Evolutionary conservation across 306 rosid species (phyloP).

Genomic region (apple (Malus domestica)): DNA sequence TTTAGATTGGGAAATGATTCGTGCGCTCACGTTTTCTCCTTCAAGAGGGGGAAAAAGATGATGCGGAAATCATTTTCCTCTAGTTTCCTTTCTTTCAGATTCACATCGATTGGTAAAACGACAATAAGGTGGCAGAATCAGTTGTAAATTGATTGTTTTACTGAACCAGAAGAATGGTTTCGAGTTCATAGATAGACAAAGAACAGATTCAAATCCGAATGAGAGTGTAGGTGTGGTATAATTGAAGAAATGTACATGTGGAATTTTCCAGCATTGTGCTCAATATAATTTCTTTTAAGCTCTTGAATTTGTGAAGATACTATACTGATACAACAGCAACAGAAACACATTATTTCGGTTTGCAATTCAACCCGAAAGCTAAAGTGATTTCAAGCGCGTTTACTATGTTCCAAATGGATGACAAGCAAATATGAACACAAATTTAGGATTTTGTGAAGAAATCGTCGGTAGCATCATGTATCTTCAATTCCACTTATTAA

Average conservation of each 20-base stretch:
- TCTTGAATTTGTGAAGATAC: background rate
- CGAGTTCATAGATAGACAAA: constrained; percentile 4
- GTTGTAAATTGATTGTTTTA: constrained; percentile 38
- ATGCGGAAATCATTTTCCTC: too few relatives aligned
- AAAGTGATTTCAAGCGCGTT: background rate
- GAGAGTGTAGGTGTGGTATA: constrained; percentile 10
- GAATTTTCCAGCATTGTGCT: constrained; percentile 4
- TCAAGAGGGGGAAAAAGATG: too few relatives aligned
- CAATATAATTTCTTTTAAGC: too few relatives aligned
- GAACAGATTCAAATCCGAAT: constrained; percentile 12
- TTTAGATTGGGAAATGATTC: background rate
- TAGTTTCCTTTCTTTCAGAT: constrained; percentile 13
- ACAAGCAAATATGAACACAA: background rate
- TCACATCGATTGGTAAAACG: constrained; percentile 10
- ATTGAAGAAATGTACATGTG: constrained; percentile 14
- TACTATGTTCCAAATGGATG: background rate
- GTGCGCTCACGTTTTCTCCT: too few relatives aligned
- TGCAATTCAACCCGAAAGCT: background rate
- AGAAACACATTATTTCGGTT: background rate
- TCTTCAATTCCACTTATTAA: background rate
- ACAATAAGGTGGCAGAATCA: constrained; percentile 21
- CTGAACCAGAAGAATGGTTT: constrained; percentile 19
- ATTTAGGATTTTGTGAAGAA: background rate
- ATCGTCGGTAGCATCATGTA: background rate
- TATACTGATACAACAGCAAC: background rate